Evolutionary conservation across 1,284 basidiomycete genomes (phyloP).

Genomic region (Pseudozyma pruni): DNA sequence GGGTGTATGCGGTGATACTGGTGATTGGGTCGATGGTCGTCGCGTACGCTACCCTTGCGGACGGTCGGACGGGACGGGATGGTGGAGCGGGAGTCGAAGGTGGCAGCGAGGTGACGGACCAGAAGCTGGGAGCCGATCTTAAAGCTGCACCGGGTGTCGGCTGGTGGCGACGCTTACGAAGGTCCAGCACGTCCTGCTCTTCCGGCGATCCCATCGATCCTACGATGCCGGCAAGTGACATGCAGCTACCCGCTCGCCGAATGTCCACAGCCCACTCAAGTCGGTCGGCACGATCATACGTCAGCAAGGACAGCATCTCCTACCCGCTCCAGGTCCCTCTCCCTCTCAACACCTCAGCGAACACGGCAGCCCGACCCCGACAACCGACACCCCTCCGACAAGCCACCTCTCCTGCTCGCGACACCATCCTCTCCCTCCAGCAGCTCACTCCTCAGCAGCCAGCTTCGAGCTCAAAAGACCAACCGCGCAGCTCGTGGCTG

Average conservation of each 20-base stretch:
- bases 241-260: neutral
- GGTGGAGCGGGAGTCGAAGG: neutral
- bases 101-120: neutral
- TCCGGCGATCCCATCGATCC: neutral
- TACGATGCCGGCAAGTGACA: neutral
- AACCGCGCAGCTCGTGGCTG: slow-evolving; percentile 26
- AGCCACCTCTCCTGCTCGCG: neutral
- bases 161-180: slow-evolving; percentile 1
- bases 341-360: slow-evolving; percentile 2
- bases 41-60: slow-evolving; percentile 68
- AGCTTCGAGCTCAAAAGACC: too few species aligned
- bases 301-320: slow-evolving; percentile 36
- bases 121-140: slow-evolving; percentile 11
- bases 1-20: slow-evolving; percentile 80
- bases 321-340: slow-evolving; percentile 36
- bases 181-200: too few species aligned
- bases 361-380: neutral
- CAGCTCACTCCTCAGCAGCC: neutral
- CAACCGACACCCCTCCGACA: slow-evolving; percentile 17
- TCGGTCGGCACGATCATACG: slow-evolving; percentile 8
- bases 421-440: slow-evolving; percentile 4
- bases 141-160: neutral
- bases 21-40: slow-evolving; percentile 77
- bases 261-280: slow-evolving; percentile 5
- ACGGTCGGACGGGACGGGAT: neutral